These are phyloP conservation scores for Debaryomyces hansenii DNA, from an alignment of 805 yeast species.

Conservation along the genomic window DNA sequence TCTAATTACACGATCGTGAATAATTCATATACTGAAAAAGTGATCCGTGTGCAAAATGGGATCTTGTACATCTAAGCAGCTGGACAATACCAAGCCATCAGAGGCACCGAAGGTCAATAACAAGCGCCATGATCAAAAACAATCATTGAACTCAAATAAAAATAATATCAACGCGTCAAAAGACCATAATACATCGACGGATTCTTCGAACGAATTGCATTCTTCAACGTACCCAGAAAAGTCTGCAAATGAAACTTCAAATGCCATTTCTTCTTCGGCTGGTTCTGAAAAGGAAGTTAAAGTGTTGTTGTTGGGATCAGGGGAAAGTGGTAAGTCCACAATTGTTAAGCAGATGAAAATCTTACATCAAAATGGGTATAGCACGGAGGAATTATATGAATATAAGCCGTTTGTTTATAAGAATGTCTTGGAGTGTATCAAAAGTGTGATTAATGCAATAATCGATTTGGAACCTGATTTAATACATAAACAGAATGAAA, in stretches of 20 bases:
- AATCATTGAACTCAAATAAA: conserved; percentile 5
- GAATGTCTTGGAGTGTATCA: conserved; percentile 76
- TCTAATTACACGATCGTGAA: no score
- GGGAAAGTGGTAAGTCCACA: conserved; percentile 82
- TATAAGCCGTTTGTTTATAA: conserved; percentile 78
- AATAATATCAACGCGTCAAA: conserved; percentile 4
- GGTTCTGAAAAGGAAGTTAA: conserved; percentile 52
- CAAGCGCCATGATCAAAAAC: conserved; percentile 18
- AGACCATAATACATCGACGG: conserved; percentile 1
- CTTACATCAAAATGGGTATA: conserved; percentile 69
- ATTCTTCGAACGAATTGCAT: conserved; percentile 4
- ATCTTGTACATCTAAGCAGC: conserved; percentile 21
- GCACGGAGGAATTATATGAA: conserved; percentile 68
- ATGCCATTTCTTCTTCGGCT: conserved; percentile 2
- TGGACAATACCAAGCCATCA: conserved; percentile 5
- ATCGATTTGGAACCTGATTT: conserved; percentile 47
- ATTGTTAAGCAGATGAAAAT: conserved; percentile 81
- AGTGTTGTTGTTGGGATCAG: conserved; percentile 80
- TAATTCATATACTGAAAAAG: no score
- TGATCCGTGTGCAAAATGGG: conserved; percentile 15
- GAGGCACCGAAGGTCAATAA: conserved; percentile 5
- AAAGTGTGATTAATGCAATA: conserved; percentile 67
- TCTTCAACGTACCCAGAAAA: conserved; percentile 3
- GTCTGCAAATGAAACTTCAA: conserved; percentile 2
- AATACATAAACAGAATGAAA: conserved; percentile 17